These are phyloP conservation scores for Erigeron canadensis DNA, from an alignment of 129 eudicot genomes.

Conservation along the genomic window DNA sequence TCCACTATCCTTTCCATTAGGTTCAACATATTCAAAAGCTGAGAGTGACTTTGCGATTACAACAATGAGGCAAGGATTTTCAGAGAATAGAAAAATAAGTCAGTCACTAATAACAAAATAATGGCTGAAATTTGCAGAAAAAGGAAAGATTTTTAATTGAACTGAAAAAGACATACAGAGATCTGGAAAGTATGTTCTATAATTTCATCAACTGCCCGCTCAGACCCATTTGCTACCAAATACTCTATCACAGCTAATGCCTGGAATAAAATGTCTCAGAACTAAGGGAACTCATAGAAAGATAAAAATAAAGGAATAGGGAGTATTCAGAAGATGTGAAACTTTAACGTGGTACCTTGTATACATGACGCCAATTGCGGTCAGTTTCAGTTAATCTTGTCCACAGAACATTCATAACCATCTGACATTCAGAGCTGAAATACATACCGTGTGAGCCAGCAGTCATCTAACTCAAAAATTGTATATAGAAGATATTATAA, in stretches of 20 bases:
- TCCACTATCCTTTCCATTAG: conserved; percentile 92
- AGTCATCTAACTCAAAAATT: conserved; percentile 6
- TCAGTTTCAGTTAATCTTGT: conserved; percentile 90
- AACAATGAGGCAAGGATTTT: conserved; percentile 11
- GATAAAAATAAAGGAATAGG: background rate
- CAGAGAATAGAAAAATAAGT: conserved; percentile 9
- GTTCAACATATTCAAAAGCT: conserved; percentile 88
- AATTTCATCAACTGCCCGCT: conserved; percentile 97
- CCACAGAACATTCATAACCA: conserved; percentile 99
- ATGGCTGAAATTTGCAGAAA: background rate
- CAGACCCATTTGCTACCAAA: conserved; percentile 97
- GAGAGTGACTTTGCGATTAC: conserved; percentile 62
- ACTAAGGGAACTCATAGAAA: conserved; percentile 12
- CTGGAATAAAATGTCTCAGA: conserved; percentile 43
- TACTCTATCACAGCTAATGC: conserved; percentile 93
- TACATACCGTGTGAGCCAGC: conserved; percentile 33
- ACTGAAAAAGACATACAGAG: conserved; percentile 58
- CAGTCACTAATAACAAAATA: conserved; percentile 7
- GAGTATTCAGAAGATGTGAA: background rate
- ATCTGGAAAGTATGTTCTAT: conserved; percentile 95
- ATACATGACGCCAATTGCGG: conserved; percentile 91
- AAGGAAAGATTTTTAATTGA: conserved; percentile 6
- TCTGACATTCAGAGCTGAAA: conserved; percentile 94
- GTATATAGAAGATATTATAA: conserved; percentile 13
- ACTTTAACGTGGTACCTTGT: conserved; percentile 55